These are phyloP conservation scores for Myrica gale DNA, from an alignment of 306 rosid genomes.

Conservation along the genomic window DNA sequence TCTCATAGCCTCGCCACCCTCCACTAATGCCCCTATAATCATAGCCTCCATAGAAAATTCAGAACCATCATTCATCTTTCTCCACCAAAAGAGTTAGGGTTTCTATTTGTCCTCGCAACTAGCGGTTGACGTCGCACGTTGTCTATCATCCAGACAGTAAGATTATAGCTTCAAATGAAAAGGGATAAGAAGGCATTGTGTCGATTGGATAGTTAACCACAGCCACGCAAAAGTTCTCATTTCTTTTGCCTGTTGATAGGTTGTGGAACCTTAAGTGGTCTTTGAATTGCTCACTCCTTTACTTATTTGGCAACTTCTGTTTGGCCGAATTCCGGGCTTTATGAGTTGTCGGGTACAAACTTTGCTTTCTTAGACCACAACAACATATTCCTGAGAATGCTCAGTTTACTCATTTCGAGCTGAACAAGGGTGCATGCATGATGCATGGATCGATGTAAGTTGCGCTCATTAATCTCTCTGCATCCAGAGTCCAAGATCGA, in stretches of 20 bases:
- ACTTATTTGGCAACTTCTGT: neutral
- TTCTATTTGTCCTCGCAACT: neutral
- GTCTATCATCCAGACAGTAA: no score
- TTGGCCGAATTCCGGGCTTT: no score
- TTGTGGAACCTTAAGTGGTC: neutral
- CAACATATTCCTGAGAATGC: no score
- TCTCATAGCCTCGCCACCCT: slow-evolving; percentile 13
- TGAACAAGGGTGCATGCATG: no score
- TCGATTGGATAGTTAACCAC: no score
- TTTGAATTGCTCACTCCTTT: neutral
- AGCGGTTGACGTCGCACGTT: no score
- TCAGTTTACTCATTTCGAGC: no score
- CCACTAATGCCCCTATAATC: slow-evolving; percentile 24
- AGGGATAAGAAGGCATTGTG: no score
- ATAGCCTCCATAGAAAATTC: slow-evolving; percentile 16
- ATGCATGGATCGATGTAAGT: neutral
- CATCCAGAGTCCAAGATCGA: neutral
- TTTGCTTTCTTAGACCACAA: no score
- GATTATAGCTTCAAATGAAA: no score
- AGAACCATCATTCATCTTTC: slow-evolving; percentile 6
- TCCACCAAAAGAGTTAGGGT: neutral
- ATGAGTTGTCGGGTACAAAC: no score
- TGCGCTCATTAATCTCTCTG: neutral
- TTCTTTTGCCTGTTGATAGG: neutral
- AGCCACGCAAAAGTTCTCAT: no score